Evolutionary conservation across 495 filamentous ascomycete genomes (phyloP).

Genomic region (Bathelium albidoporum): DNA sequence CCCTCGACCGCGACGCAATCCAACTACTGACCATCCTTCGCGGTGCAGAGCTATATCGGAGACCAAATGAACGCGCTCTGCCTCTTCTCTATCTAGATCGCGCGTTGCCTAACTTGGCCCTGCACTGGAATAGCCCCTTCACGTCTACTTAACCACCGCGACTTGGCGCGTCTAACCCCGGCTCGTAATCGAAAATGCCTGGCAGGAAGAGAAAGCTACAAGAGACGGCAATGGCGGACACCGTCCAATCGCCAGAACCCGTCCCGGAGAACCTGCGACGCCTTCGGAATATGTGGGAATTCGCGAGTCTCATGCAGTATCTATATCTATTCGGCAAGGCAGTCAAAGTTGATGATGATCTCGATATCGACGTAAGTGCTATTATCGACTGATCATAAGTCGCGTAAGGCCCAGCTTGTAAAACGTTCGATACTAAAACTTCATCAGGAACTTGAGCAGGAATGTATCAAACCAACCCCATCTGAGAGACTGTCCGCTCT

Average conservation of each 20-base stretch:
- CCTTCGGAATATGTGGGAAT: conserved; percentile 86
- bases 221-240: neutral
- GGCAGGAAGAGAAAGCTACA: neutral
- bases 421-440: neutral
- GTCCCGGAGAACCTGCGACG: conserved; percentile 24
- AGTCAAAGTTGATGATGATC: conserved; percentile 76
- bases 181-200: neutral
- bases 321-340: conserved; percentile 78
- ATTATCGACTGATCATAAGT: neutral
- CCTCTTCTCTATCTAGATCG: neutral
- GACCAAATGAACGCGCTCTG: neutral
- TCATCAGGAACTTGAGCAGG: conserved; percentile 72
- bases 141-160: neutral
- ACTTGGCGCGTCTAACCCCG: neutral
- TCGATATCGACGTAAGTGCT: conserved; percentile 69
- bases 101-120: neutral
- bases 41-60: neutral
- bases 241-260: neutral
- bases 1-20: no score
- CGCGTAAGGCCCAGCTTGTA: neutral
- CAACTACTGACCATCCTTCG: no score
- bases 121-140: neutral
- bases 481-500: conserved; percentile 69
- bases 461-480: conserved; percentile 65
- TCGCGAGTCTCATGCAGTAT: conserved; percentile 89